Conservation (phyloP, 495 filamentous ascomycete species). For the Xylaria venustula region DNA sequence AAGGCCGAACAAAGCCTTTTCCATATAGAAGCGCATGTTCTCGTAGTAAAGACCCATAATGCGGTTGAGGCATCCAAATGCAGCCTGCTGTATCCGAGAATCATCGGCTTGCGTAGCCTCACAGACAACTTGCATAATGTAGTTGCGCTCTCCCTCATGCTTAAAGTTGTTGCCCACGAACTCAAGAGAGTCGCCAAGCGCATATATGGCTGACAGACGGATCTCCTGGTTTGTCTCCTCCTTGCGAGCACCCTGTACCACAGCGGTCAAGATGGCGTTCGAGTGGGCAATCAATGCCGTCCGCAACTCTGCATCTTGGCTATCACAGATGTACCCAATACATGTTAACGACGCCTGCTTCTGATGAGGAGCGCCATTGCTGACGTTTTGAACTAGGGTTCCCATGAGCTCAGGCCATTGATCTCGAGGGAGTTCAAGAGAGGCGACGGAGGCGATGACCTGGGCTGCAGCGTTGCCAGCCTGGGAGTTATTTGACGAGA, state of each 20-base stretch:
- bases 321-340: slow-evolving; percentile 98
- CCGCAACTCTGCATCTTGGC: slow-evolving; percentile 82
- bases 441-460: slow-evolving; percentile 90
- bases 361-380: slow-evolving; percentile 74
- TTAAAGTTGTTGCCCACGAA: slow-evolving; percentile 98
- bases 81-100: slow-evolving; percentile 85
- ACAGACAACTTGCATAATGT: slow-evolving; percentile 99
- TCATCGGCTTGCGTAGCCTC: slow-evolving; percentile 94
- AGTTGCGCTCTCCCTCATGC: slow-evolving; percentile 97
- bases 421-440: slow-evolving; percentile 87
- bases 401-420: slow-evolving; percentile 97
- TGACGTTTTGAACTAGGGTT: slow-evolving; percentile 85
- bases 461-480: slow-evolving; percentile 89
- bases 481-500: slow-evolving; percentile 70
- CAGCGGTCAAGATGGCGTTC: slow-evolving; percentile 95
- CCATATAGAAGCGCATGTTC: slow-evolving; percentile 99
- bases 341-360: slow-evolving; percentile 93
- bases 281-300: slow-evolving; percentile 80
- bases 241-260: slow-evolving; percentile 94
- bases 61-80: slow-evolving; percentile 94
- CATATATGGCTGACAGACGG: slow-evolving; percentile 85
- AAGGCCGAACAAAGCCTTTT: slow-evolving; percentile 96
- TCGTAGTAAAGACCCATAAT: slow-evolving; percentile 99
- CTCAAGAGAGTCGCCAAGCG: slow-evolving; percentile 94
- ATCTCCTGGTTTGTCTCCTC: slow-evolving; percentile 91